A percentile compares a stretch with the other conserved stretches of the same genome.
phyloP scores from a whole-genome alignment of 345 rosid species.

The Zanthoxylum bungeanum region DNA sequence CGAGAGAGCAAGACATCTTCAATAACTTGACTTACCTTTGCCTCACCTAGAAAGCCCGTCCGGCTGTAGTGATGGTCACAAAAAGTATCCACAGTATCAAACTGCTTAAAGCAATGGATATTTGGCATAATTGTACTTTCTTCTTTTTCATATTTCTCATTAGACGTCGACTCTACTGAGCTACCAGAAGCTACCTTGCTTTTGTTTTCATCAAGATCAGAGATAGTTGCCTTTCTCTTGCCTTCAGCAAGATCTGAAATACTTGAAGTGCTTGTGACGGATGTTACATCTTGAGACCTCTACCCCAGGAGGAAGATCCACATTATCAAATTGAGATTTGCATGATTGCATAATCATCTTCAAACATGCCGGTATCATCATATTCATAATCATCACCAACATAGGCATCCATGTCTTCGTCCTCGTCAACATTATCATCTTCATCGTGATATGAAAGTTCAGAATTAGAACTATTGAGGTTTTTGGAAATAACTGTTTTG shows the following conservation, averaged over 20 bases:
- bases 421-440: constrained; percentile 16
- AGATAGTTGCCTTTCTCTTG: constrained; percentile 16
- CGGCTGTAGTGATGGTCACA: constrained; percentile 44
- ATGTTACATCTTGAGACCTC: constrained; percentile 26
- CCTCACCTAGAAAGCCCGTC: constrained; percentile 18
- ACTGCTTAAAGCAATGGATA: constrained; percentile 33
- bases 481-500: constrained; percentile 24
- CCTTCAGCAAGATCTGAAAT: constrained; percentile 11
- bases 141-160: constrained; percentile 21
- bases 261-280: constrained; percentile 13
- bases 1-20: constrained; percentile 6
- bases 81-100: constrained; percentile 51
- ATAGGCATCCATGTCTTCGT: constrained; percentile 6
- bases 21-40: constrained; percentile 18
- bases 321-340: constrained; percentile 50
- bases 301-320: constrained; percentile 57
- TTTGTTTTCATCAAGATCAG: constrained; percentile 16
- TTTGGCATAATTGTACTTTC: constrained; percentile 17
- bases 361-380: constrained; percentile 30
- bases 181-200: constrained; percentile 19
- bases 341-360: constrained; percentile 32
- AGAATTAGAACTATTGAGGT: constrained; percentile 28
- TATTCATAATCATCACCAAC: constrained; percentile 25
- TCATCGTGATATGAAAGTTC: constrained; percentile 31
- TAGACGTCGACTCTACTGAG: constrained; percentile 24